Percentiles rank a stretch among this genome's conserved stretches.
These are phyloP conservation scores for Fusarium clavum DNA, from an alignment of 2,329 filamentous ascomycete genomes.

Conservation along the genomic window DNA sequence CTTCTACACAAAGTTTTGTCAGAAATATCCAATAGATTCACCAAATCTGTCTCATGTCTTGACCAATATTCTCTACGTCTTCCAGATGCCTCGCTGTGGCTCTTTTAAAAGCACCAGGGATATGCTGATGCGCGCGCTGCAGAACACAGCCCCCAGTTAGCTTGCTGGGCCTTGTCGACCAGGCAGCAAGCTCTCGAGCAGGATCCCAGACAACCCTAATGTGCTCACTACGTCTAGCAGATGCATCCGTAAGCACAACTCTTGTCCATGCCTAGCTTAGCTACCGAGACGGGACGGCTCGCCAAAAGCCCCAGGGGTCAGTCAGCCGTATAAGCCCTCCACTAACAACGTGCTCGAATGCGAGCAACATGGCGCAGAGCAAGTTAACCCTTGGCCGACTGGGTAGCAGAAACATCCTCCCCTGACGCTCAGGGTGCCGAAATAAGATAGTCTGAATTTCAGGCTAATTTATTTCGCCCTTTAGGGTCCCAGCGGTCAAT, in stretches of 20 bases:
- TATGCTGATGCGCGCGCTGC: background rate
- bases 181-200: too few species aligned
- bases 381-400: background rate
- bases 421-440: background rate
- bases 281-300: background rate
- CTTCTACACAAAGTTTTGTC: too few species aligned
- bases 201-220: background rate
- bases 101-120: background rate
- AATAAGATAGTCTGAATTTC: background rate
- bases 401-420: background rate
- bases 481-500: background rate
- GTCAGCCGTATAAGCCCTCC: background rate
- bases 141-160: background rate
- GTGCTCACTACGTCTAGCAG: background rate
- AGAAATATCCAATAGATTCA: too few species aligned
- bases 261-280: background rate
- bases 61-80: too few species aligned
- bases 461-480: background rate
- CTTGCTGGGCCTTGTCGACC: background rate
- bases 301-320: background rate
- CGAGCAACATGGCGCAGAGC: background rate
- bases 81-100: background rate
- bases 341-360: slow-evolving; percentile 16
- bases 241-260: background rate
- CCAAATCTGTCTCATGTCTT: too few species aligned